Evolutionary conservation across 2,329 filamentous ascomycete species (phyloP).

Genomic region (Stemphylium beticola): DNA sequence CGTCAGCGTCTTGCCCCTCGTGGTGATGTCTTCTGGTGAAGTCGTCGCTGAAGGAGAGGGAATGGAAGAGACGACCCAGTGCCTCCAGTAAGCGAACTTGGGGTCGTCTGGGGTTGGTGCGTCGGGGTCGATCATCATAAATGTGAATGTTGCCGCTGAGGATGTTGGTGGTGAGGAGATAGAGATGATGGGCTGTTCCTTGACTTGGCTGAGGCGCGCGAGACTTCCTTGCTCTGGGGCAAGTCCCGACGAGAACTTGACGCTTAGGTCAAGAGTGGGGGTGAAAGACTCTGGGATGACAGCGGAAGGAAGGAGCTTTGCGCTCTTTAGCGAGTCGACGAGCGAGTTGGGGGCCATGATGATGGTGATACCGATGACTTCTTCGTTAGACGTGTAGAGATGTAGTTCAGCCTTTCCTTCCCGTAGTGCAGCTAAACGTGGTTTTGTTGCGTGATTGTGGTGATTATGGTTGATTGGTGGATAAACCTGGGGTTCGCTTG

Average conservation of each 20-base stretch:
- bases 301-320: slow-evolving; percentile 37
- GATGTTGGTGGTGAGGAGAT: slow-evolving; percentile 37
- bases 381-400: not conserved
- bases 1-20: slow-evolving; percentile 33
- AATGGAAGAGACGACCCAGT: slow-evolving; percentile 55
- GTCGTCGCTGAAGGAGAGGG: not conserved
- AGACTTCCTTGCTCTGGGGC: slow-evolving; percentile 34
- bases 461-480: slow-evolving; percentile 13
- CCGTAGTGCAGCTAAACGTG: not conserved
- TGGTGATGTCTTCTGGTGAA: slow-evolving; percentile 9
- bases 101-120: slow-evolving; percentile 63
- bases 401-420: not conserved
- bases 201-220: slow-evolving; percentile 45
- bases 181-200: slow-evolving; percentile 21
- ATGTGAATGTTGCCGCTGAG: slow-evolving; percentile 47
- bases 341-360: slow-evolving; percentile 17
- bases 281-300: slow-evolving; percentile 54
- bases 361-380: not conserved
- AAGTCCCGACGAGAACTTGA: slow-evolving; percentile 41
- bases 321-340: slow-evolving; percentile 31
- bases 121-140: slow-evolving; percentile 62
- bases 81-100: slow-evolving; percentile 63
- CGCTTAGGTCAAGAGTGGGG: slow-evolving; percentile 50
- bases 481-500: slow-evolving; percentile 10
- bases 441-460: slow-evolving; percentile 7